Evolutionary conservation across 2,329 filamentous ascomycete species (phyloP).

Genomic region (Rhinocladiella similis): DNA sequence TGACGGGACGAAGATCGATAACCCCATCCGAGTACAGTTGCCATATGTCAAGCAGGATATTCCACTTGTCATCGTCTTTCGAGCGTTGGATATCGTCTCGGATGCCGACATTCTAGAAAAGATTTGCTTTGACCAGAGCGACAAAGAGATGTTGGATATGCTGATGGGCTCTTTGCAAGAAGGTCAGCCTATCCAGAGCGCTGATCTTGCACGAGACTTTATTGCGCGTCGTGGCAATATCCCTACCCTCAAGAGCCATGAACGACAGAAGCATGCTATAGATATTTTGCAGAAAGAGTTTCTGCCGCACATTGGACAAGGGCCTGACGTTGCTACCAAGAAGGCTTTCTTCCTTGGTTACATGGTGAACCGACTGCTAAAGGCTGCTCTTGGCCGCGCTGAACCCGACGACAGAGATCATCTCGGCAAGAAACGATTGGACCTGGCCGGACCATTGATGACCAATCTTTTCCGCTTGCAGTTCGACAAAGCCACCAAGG

Average conservation of each 20-base stretch:
- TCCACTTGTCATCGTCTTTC: constrained; percentile 92
- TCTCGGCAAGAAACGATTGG: constrained; percentile 96
- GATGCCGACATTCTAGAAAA: constrained; percentile 98
- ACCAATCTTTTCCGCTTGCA: constrained; percentile 95
- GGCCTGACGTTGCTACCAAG: constrained; percentile 87
- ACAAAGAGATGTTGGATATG: constrained; percentile 97
- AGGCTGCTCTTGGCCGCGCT: constrained; percentile 87
- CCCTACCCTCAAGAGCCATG: constrained; percentile 69
- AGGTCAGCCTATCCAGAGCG: constrained; percentile 92
- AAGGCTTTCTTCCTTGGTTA: constrained; percentile 99
- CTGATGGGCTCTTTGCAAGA: constrained; percentile 96
- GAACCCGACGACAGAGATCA: constrained; percentile 98
- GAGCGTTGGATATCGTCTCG: constrained; percentile 90
- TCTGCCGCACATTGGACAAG: constrained; percentile 92
- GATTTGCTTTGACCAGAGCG: constrained; percentile 92
- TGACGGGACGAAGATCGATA: constrained; percentile 38
- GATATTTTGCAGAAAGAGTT: constrained; percentile 98
- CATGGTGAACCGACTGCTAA: constrained; percentile 95
- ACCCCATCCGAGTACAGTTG: constrained; percentile 74
- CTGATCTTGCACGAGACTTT: constrained; percentile 89
- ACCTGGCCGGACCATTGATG: constrained; percentile 89
- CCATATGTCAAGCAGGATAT: constrained; percentile 94
- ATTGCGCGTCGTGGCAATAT: constrained; percentile 87
- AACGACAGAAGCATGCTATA: constrained; percentile 87
- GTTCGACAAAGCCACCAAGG: constrained; percentile 85